A percentile compares a stretch with the other conserved stretches of the same genome.
Conservation (phyloP, 2,329 filamentous ascomycete genomes). For the Cadophora gregata region DNA sequence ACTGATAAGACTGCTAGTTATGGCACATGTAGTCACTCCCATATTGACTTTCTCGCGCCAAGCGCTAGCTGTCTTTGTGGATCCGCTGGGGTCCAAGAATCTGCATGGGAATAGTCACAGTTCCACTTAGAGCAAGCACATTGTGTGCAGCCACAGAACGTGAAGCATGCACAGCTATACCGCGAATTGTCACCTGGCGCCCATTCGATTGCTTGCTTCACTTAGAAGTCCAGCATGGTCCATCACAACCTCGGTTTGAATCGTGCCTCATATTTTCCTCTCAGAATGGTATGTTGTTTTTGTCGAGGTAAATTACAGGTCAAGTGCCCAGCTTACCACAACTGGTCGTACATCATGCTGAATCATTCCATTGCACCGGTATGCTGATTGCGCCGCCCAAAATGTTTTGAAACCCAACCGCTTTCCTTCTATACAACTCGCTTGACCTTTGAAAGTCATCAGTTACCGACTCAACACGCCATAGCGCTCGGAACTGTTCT, state of each 20-base stretch:
- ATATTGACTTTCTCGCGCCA: background rate
- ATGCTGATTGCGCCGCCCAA: conserved; percentile 37
- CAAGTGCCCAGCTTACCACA: conserved; percentile 8
- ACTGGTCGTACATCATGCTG: conserved; percentile 29
- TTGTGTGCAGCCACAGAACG: background rate
- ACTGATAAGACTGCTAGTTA: background rate
- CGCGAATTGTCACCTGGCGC: background rate
- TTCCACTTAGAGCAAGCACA: background rate
- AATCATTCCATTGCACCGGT: conserved; percentile 23
- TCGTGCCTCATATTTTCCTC: background rate
- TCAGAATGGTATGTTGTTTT: conserved; percentile 20
- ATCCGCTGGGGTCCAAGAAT: background rate
- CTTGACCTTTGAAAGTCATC: conserved; percentile 57
- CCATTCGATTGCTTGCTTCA: too few relatives aligned
- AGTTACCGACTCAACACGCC: conserved; percentile 41
- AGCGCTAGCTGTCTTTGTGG: background rate
- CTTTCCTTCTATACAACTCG: conserved; percentile 61
- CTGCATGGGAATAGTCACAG: background rate
- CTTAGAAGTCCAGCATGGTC: background rate
- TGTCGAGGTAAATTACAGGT: conserved; percentile 26
- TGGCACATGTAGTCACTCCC: background rate
- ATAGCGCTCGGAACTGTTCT: conserved; percentile 43
- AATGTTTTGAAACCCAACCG: conserved; percentile 29
- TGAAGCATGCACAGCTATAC: background rate
- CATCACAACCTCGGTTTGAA: background rate